Base-by-base conservation (phyloP, 495 filamentous ascomycete species). In the Friedmanniomyces endolithicus region DNA sequence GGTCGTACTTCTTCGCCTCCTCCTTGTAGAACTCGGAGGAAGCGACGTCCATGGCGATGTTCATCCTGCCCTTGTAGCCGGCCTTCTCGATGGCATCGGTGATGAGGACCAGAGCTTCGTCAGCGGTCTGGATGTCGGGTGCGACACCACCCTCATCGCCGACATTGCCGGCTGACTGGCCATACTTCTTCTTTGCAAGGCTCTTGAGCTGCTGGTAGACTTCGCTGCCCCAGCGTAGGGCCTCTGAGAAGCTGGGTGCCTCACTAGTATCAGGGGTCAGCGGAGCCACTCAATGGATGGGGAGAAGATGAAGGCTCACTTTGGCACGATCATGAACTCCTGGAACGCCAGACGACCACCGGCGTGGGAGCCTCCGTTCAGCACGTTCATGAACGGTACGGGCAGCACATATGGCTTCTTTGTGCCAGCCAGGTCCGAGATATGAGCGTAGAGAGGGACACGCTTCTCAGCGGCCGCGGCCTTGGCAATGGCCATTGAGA, bases 341-440 rank as follows among this genome's bases (percentile, higher is more conserved):
- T 99, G 94, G 85, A 99, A 99, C 59, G 94, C 94, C 54, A 99
- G 78, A 71, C 92, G 88, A 66, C 94, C 94, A 80, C 94, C 94
- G 60, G 94, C 94, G 77, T 99, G 94, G 65, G 90, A 97, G 59
- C 92, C 92, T 75, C 94, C 94, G 74, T 99, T 99, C 58, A 99
- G 80, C 68, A 99, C 94, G 77, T 99, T 99, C 88, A 89, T 87
- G 86, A 99, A 99, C 60, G 94, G 94, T 53, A 99, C 94, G 51
- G 94, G 94, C 11, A 99, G 85, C 57, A 99, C 94, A 67, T 94
- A 99, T 66, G 94, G 94, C 85, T 99, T 95, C 85, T 97, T 96
- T 72, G 92, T 97, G 61, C 89, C 92, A 55, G 94, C 89, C 63
- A 99, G 86, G 72, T 97, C 94, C 67, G 92, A 95, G 71, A 99